Evolutionary conservation across 371 early-diverging fungal species (phyloP), one percentile per base, ranked within the genome.

Genomic region (Mortierella sp.): DNA sequence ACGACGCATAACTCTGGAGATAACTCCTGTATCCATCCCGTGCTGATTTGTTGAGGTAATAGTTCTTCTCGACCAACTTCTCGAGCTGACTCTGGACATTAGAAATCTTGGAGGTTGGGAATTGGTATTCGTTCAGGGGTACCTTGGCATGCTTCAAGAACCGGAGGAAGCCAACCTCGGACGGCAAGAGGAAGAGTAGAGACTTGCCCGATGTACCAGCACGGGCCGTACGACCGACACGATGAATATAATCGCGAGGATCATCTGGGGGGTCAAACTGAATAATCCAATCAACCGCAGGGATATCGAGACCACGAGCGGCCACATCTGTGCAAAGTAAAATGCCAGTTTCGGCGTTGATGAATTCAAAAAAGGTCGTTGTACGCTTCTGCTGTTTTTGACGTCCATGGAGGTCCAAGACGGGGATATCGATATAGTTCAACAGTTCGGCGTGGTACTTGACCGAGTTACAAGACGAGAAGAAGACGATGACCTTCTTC

Each of bases 261-360:
- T 97, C 98, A 94, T 97, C 96, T 76, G 99, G 99, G 21, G 99
- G 96, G 86, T 99, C 99, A 84, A 92, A 99, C 85, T 99, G 99
- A 70, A 99, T 94, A 74, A 99, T 97, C 95, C 97, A 96, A 83
- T 99, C 99, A 19, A 99, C 99, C 15, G 94, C 92, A 40, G 98
- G 97, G 74, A 99, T 97, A 87, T 99, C 99, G 38, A 99, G 87
- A 1, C 99, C 99, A 86, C 99, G 92, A 5, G 99, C 98, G 33
- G 98, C 99, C 36, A 99, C 97, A 83, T 99, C 98, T 45, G 99
- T 99, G 85, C 98, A 97, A 72, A 98, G 88, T 62, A 99, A 86
- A 63, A 97, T 94, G 38, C 97, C 97, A 43, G 86, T 86, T 36
- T 94, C 92, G 15, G 97, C 97, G 74, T 97, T 97, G 65, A 92